Conservation (phyloP, 257 asterid genomes). For the Rehmannia glutinosa region DNA sequence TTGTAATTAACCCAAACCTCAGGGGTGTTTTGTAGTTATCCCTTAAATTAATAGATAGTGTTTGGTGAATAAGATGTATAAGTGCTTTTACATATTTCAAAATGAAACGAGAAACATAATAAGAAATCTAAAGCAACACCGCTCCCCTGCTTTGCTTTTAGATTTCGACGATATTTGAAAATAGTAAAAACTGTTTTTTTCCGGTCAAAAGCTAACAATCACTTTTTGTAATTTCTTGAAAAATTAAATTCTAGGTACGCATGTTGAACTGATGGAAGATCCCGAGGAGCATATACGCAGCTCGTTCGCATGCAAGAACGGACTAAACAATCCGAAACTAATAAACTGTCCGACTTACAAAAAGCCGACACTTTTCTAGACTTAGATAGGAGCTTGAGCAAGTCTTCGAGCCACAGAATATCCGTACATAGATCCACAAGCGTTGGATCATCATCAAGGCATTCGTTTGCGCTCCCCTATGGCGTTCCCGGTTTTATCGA, state of each 20-base stretch:
- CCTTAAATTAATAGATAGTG: too few relatives aligned
- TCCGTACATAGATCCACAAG: slow-evolving; percentile 50
- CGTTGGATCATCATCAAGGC: slow-evolving; percentile 56
- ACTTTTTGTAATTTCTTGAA: too few relatives aligned
- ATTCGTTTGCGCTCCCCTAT: slow-evolving; percentile 35
- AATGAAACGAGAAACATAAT: too few relatives aligned
- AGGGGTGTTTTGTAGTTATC: too few relatives aligned
- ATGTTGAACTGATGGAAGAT: slow-evolving; percentile 55
- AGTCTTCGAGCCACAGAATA: slow-evolving; percentile 47
- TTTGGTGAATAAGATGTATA: too few relatives aligned
- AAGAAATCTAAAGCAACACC: too few relatives aligned
- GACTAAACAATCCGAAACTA: slow-evolving; percentile 26
- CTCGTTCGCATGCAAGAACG: slow-evolving; percentile 70
- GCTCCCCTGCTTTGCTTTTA: too few relatives aligned
- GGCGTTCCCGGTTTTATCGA: slow-evolving; percentile 37
- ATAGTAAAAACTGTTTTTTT: too few relatives aligned
- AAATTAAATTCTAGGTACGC: slow-evolving; percentile 51
- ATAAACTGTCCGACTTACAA: not conserved
- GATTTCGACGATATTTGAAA: too few relatives aligned
- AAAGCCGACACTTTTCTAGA: slow-evolving; percentile 18
- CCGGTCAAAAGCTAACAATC: too few relatives aligned
- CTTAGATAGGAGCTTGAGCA: slow-evolving; percentile 33
- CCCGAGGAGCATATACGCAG: slow-evolving; percentile 62
- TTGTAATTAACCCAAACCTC: too few relatives aligned
- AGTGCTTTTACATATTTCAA: too few relatives aligned